Evolutionary conservation across 495 filamentous ascomycete species (phyloP), one percentile per base, ranked within the genome.

Genomic region (Penicillium crystallinum): DNA sequence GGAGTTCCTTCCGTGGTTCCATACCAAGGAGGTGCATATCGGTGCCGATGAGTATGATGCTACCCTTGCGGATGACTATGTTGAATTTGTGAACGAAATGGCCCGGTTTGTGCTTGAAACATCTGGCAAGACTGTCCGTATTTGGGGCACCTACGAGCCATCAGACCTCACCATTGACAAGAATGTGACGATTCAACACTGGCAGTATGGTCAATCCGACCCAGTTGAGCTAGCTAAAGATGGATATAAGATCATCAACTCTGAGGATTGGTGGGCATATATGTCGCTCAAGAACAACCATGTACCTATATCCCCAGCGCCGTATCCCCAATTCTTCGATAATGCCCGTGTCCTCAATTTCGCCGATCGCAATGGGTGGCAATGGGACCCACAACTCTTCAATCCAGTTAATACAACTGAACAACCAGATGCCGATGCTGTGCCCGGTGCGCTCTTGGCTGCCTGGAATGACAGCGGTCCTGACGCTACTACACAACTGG

Each of bases 391-490:
- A 0, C 50, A 65, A 11, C 59, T 78, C 6, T 75, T 77, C 40
- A 79, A 80, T 43, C 65, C 70, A 0, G 67, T 74, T 10, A 78
- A 80, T 37, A 38, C 46, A 0, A 76, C 72, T 0, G 59, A 72
- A 48, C 65, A 71, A 46, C 54, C 58, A 0, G 51, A 54, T 12
- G 61, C 58, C 6, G 62, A 61, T 9, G 58, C 61, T 1, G 75
- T 77, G 8, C 73, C 65, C 22, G 79, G 79, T 9, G 77, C 77
- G 5, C 76, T 79, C 4, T 56, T 81, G 35, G 79, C 78, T 0
- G 76, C 77, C 2, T 82, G 79, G 79, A 82, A 77, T 43, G 79
- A 82, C 43, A 80, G 77, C 36, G 79, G 79, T 0, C 75, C 78
- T 0, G 77, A 81, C 53, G 76, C 79, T 1, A 78, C 75, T 3